Base-by-base conservation (phyloP, 768 basidiomycete genomes). In the Postia placenta region DNA sequence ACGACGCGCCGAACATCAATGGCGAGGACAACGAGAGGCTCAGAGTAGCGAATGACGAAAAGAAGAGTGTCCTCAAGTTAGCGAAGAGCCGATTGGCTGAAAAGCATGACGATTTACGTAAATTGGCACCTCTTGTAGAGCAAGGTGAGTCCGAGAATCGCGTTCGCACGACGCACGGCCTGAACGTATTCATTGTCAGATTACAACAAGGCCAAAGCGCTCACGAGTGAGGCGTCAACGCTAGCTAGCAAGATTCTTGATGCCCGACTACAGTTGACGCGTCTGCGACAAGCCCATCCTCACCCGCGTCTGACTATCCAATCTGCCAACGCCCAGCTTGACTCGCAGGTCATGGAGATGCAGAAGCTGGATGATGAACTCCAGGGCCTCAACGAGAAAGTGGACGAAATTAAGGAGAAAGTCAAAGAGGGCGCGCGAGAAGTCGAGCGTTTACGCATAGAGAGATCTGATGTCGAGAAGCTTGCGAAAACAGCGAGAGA, bases 201-300 rank as follows among this genome's bases (percentile, higher is more conserved):
- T 51, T 86, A 83, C 57, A 64, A 69, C 35, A 76, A 74, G 53
- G 75, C 81, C 0, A 79, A 76, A 37, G 64, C 70, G 1, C 64
- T 76, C 6, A 75, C 80, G 0, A 67, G 69, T 20, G 76, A 79
- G 52, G 82, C 84, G 1, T 69, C 80, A 19, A 53, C 72, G 2
- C 75, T 91, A 1, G 78, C 85, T 1, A 79, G 87, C 49, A 77
- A 87, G 62, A 91, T 94, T 56, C 76, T 90, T 51, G 90, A 93
- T 60, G 81, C 90, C 28, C 83, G 87, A 28, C 76, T 92, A 3
- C 78, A 85, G 1, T 73, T 94, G 30, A 83, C 85, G 5, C 80
- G 92, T 1, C 79, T 94, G 15, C 81, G 88, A 17, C 85, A 92
- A 55, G 78, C 83, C 2, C 81, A 94, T 56, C 87, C 89, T 0